Evolutionary conservation across 1,139 yeast genomes (phyloP).

Genomic region (Pichia sp.): DNA sequence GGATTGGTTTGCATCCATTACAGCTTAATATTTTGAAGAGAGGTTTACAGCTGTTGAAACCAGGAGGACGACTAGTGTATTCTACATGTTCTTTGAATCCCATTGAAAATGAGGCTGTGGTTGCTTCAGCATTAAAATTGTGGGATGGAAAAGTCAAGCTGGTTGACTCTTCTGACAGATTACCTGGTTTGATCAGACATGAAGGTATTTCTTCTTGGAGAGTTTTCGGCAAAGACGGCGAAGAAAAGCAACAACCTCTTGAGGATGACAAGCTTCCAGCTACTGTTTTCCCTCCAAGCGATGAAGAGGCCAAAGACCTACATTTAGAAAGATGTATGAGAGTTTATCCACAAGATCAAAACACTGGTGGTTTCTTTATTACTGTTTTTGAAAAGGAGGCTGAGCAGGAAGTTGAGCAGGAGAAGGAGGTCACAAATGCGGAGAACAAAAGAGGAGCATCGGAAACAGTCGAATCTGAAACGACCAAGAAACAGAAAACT

Average conservation of each 20-base stretch:
- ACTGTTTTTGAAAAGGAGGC: constrained; percentile 79
- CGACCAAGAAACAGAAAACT: constrained; percentile 30
- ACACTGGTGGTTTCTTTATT: constrained; percentile 97
- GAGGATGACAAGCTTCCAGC: constrained; percentile 48
- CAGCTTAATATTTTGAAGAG: constrained; percentile 86
- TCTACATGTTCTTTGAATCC: constrained; percentile 97
- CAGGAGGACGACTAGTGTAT: constrained; percentile 90
- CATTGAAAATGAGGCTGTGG: constrained; percentile 94
- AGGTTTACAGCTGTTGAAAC: constrained; percentile 82
- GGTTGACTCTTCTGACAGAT: constrained; percentile 65
- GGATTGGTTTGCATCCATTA: constrained; percentile 79
- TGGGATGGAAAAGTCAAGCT: constrained; percentile 58
- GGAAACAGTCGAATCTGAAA: constrained; percentile 32
- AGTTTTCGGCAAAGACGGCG: constrained; percentile 77
- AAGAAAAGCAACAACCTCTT: constrained; percentile 39
- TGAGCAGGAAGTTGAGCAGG: constrained; percentile 30
- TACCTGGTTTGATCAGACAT: constrained; percentile 75
- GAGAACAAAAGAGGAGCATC: constrained; percentile 31
- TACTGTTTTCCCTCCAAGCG: constrained; percentile 76
- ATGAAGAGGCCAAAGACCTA: constrained; percentile 60
- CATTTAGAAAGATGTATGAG: constrained; percentile 79
- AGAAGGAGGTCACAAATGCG: constrained; percentile 20
- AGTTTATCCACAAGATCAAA: constrained; percentile 95
- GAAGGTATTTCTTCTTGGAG: constrained; percentile 79
- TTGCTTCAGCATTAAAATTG: constrained; percentile 83